Base-by-base conservation (phyloP, 2,329 filamentous ascomycete species). In the Curvularia spicifera region DNA sequence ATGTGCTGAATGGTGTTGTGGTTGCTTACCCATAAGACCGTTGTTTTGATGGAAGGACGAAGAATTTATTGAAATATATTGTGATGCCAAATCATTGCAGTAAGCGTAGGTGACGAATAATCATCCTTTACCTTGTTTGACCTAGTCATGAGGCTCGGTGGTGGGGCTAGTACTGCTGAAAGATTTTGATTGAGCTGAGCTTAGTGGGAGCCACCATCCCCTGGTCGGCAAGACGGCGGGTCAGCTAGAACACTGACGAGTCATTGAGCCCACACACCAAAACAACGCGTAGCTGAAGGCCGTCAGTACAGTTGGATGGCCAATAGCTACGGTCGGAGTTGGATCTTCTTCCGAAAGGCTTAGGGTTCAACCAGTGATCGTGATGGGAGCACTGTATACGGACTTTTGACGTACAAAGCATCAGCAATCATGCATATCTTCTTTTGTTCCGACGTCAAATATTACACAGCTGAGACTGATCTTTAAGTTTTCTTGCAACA, bases 11-110 rank as follows among this genome's bases (percentile, higher is more conserved):
- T 45, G 24, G 15, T 45, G 26, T 18, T 29, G 24, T 45, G 24
- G 15, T 9, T 45, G 24, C 43, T 45, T 45, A 45, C 43, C 60
- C 83, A 86, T 61, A 67, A 64, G 63, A 66, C 56, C 52, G 7
- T 33, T 31, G 24, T 2, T 22, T 53, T 53, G 50, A 57, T 57
- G 55, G 9, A 48, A 39, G 8, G 3, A 13, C 6, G 4, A 2
- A 1, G 12, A 18, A 24, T n/a, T n/a, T 12, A 22, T 12, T 2
- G 2, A 51, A 10, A 7, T 26, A 42, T 31, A 51, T 15, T n/a
- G 1, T 20, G 0, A n/a, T 18, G 1, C 3, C 22, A 12, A 46
- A 33, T 2, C 9, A 18, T 18, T 2, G 5, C 7, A 29, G 9
- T 5, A 8, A 10, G 22, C 22, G 28, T 29, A 8, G 3, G 7